These are phyloP conservation scores for Tuctoria greenei DNA, from an alignment of 176 grass and related monocot species.

Conservation along the genomic window DNA sequence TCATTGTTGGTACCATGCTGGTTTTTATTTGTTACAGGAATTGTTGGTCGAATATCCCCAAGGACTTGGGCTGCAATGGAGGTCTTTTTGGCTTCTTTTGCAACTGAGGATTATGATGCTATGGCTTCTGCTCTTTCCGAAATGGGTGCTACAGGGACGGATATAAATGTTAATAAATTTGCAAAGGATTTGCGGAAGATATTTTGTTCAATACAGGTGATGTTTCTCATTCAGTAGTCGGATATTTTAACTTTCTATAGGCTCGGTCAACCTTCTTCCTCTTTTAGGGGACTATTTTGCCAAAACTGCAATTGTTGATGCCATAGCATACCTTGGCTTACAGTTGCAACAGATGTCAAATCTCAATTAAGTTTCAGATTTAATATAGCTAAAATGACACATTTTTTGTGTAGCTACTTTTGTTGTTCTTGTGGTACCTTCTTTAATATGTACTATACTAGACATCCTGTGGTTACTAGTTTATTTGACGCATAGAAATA, in stretches of 20 bases:
- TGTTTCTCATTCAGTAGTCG: background rate
- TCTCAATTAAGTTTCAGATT: constrained; percentile 5
- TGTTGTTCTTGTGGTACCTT: background rate
- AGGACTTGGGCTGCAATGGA: constrained; percentile 96
- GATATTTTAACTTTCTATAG: constrained; percentile 16
- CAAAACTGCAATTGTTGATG: background rate
- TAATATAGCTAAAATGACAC: background rate
- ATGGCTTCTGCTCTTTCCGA: constrained; percentile 86
- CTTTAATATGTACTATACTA: constrained; percentile 9
- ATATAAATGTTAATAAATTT: constrained; percentile 79
- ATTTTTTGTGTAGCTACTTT: constrained; percentile 13
- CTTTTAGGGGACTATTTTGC: constrained; percentile 10
- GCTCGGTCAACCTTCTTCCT: constrained; percentile 12
- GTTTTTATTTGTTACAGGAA: constrained; percentile 48
- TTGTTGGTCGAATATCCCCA: constrained; percentile 91
- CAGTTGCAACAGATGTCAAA: background rate
- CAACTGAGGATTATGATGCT: constrained; percentile 76
- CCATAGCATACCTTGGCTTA: background rate
- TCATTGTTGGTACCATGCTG: background rate
- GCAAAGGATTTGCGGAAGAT: constrained; percentile 82
- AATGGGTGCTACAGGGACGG: constrained; percentile 90
- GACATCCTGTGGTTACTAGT: background rate
- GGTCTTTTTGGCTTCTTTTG: constrained; percentile 85
- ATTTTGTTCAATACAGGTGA: constrained; percentile 94
- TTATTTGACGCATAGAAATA: background rate